phyloP scores from a whole-genome alignment of 2,329 filamentous ascomycete species.

The Calonectria multiphialidica region DNA sequence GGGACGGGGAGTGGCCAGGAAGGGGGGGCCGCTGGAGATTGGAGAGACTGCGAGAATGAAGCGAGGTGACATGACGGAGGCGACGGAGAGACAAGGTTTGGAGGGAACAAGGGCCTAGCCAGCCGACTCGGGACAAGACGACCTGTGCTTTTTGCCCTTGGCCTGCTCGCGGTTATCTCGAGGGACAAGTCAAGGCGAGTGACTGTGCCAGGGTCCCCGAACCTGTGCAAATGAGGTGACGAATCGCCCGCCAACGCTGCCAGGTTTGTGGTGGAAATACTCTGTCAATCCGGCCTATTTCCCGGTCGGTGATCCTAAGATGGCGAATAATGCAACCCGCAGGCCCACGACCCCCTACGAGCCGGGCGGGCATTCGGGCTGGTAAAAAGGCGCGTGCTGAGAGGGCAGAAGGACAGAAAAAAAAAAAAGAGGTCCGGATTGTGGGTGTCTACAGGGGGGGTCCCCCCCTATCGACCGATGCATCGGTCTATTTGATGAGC shows the following conservation, averaged over 20 bases:
- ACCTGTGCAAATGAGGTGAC: slow-evolving; percentile 8
- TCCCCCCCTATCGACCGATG: background rate
- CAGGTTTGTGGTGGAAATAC: slow-evolving; percentile 6
- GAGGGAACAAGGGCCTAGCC: background rate
- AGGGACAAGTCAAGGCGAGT: slow-evolving; percentile 1
- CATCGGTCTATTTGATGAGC: background rate
- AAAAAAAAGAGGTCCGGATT: background rate
- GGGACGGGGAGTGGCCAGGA: background rate
- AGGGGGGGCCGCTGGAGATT: no score
- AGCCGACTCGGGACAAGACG: background rate
- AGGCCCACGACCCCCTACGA: background rate
- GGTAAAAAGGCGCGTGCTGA: slow-evolving; percentile 3
- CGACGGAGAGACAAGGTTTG: slow-evolving; percentile 6
- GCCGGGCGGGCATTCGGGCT: background rate
- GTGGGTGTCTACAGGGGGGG: background rate
- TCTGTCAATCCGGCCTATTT: background rate
- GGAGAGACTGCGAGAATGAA: background rate
- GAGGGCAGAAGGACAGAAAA: background rate
- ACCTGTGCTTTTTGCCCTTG: background rate
- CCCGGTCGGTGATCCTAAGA: slow-evolving; percentile 1
- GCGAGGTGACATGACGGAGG: background rate
- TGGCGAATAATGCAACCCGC: background rate
- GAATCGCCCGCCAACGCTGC: slow-evolving; percentile 3
- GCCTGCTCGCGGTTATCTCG: slow-evolving; percentile 1
- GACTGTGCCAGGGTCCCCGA: background rate